Conservation (phyloP, 495 filamentous ascomycete genomes). For the Ascodesmis nigricans region DNA sequence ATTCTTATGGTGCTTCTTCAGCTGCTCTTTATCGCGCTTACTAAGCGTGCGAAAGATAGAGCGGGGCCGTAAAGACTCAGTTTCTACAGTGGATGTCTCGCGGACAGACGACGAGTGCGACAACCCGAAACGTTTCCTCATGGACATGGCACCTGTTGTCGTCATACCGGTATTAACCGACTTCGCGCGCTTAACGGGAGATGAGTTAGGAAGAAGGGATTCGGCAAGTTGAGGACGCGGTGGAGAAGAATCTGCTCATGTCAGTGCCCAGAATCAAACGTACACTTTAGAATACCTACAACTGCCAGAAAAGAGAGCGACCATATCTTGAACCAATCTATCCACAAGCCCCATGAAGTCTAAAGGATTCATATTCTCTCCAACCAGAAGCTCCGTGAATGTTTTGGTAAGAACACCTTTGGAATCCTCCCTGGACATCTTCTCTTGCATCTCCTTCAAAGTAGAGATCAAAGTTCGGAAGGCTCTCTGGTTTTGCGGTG, state of each 20-base stretch:
- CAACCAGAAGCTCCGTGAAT: conserved; percentile 68
- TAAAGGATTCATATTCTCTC: conserved; percentile 46
- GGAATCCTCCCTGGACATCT: conserved; percentile 85
- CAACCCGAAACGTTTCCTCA: conserved; percentile 16
- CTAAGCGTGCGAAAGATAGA: conserved; percentile 77
- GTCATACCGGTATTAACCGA: conserved; percentile 10
- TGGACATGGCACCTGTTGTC: conserved; percentile 10
- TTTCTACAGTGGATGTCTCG: conserved; percentile 59
- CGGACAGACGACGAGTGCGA: conserved; percentile 57
- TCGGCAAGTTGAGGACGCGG: too few species aligned
- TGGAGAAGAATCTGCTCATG: too few species aligned
- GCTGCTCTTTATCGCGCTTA: conserved; percentile 51
- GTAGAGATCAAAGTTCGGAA: conserved; percentile 67
- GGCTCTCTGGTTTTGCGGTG: conserved; percentile 78
- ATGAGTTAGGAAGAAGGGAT: too few species aligned
- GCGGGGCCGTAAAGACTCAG: conserved; percentile 37
- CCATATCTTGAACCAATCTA: conserved; percentile 77
- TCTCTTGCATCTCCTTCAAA: conserved; percentile 71
- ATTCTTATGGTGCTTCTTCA: too few species aligned
- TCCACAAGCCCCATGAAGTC: conserved; percentile 81
- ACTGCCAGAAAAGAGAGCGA: conserved; percentile 66
- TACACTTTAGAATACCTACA: too few species aligned
- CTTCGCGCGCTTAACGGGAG: conserved; percentile 11
- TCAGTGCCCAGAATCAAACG: too few species aligned
- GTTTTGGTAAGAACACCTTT: conserved; percentile 72